These are phyloP conservation scores for Debaryomycetaceae sp. DNA, from an alignment of 1,139 yeast species.

Conservation along the genomic window DNA sequence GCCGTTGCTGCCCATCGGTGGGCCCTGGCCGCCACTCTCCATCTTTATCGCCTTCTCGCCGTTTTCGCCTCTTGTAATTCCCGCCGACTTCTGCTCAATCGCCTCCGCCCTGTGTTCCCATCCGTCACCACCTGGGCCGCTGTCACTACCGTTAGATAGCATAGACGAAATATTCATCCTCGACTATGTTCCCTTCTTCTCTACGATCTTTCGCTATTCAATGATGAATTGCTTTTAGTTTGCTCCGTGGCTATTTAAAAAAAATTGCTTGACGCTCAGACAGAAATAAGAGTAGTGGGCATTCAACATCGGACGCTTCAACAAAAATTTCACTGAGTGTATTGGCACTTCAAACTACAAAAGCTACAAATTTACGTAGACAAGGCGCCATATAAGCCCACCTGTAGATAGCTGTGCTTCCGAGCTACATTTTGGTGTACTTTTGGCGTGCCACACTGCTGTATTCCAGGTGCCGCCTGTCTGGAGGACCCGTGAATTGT, in stretches of 20 bases:
- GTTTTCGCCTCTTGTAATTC: neutral
- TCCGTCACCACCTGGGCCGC: conserved; percentile 9
- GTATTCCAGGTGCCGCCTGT: neutral
- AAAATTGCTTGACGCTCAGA: conserved; percentile 5
- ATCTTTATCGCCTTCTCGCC: neutral
- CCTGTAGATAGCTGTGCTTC: neutral
- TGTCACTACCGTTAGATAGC: conserved; percentile 28
- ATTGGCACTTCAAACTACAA: neutral
- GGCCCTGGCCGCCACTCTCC: neutral
- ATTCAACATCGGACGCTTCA: neutral
- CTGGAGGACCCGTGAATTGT: neutral
- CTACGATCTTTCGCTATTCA: neutral
- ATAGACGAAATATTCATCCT: conserved; percentile 41
- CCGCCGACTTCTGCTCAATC: conserved; percentile 1
- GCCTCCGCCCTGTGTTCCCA: neutral
- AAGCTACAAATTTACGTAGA: neutral
- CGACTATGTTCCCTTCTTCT: conserved; percentile 2
- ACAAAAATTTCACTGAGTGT: neutral
- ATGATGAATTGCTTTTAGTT: neutral
- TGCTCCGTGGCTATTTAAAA: neutral
- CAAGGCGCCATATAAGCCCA: neutral
- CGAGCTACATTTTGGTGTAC: neutral
- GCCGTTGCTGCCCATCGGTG: no score
- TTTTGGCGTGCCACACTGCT: neutral
- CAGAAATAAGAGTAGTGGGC: conserved; percentile 5